Conservation (phyloP, 1,139 yeast genomes). For the Pichiaceae sp. region DNA sequence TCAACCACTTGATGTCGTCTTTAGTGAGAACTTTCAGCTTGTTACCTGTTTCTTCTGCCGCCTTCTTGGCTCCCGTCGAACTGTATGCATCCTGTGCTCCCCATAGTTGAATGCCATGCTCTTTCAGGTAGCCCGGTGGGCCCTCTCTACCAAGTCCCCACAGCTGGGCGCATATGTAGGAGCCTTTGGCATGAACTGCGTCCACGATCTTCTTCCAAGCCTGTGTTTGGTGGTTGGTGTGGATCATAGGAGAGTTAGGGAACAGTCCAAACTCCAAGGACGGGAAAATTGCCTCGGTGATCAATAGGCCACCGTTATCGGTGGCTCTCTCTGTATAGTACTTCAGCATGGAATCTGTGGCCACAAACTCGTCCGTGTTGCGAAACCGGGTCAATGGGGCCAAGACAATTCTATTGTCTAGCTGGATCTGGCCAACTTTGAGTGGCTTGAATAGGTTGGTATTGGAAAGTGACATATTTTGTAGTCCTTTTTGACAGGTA, state of each 20-base stretch:
- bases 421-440: conserved; percentile 33
- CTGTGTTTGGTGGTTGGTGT: conserved; percentile 41
- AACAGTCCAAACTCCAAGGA: conserved; percentile 34
- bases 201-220: conserved; percentile 43
- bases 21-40: conserved; percentile 29
- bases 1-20: conserved; percentile 28
- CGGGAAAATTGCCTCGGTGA: conserved; percentile 46
- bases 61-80: conserved; percentile 26
- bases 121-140: conserved; percentile 32
- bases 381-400: conserved; percentile 52
- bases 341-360: conserved; percentile 36
- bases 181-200: conserved; percentile 44
- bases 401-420: conserved; percentile 34
- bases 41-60: conserved; percentile 25
- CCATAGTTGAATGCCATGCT: conserved; percentile 28
- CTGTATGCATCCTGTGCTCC: conserved; percentile 39
- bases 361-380: conserved; percentile 31
- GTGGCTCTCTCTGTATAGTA: conserved; percentile 48
- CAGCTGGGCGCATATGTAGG: conserved; percentile 45
- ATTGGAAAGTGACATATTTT: conserved; percentile 8
- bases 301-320: conserved; percentile 46
- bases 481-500: neutral
- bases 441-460: conserved; percentile 41
- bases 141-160: conserved; percentile 57
- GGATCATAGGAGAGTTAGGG: conserved; percentile 42